A percentile compares a stretch with the other conserved stretches of the same genome.
Conservation (phyloP, 192 early-diverging fungal genomes). For the Helicostylum pulchrum region DNA sequence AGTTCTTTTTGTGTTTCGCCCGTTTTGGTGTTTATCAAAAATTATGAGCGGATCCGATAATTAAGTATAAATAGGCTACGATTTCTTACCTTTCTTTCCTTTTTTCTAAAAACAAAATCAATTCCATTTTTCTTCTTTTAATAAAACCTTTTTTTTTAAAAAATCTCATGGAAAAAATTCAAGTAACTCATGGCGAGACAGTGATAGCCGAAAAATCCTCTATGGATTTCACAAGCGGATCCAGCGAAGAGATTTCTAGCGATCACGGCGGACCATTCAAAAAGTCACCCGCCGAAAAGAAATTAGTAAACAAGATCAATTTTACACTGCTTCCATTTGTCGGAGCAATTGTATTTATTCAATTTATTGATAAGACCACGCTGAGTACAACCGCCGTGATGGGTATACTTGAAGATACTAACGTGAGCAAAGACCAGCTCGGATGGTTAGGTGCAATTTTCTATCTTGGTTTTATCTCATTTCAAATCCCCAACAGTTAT, state of each 20-base stretch:
- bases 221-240: not conserved
- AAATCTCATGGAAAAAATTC: not conserved
- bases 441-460: constrained; percentile 21
- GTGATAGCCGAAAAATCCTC: not conserved
- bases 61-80: no score
- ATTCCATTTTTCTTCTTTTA: not conserved
- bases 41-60: no score
- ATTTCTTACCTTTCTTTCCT: not conserved
- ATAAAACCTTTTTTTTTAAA: no score
- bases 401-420: constrained; percentile 18
- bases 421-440: constrained; percentile 3
- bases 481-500: constrained; percentile 30
- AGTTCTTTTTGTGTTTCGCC: no score
- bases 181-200: not conserved
- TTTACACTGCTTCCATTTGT: constrained; percentile 16
- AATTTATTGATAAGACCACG: constrained; percentile 28
- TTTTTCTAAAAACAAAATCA: not conserved
- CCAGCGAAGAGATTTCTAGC: not conserved
- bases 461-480: constrained; percentile 21
- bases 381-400: constrained; percentile 13
- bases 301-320: constrained; percentile 12
- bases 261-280: not conserved
- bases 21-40: no score
- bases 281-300: constrained; percentile 11
- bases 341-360: constrained; percentile 23